These are phyloP conservation scores for Erodium moschatum DNA, from an alignment of 441 rosid species.

Conservation along the genomic window DNA sequence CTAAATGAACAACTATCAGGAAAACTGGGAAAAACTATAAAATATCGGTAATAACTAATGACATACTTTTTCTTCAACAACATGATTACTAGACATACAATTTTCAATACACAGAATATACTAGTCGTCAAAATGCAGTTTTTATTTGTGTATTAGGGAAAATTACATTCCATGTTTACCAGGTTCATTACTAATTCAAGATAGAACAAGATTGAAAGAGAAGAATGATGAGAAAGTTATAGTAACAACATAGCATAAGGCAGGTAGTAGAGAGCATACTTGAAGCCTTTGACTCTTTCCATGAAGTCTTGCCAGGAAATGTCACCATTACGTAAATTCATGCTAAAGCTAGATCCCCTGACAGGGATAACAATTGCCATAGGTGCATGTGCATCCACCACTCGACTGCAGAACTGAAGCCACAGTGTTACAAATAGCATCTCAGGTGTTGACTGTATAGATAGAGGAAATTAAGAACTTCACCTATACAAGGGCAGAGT, in stretches of 20 bases:
- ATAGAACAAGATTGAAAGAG: background rate
- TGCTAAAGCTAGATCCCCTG: constrained; percentile 37
- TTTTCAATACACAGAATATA: background rate
- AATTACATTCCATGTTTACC: background rate
- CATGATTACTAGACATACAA: background rate
- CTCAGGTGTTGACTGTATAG: constrained; percentile 6
- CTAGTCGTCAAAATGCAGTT: background rate
- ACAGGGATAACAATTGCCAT: constrained; percentile 63
- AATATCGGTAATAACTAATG: background rate
- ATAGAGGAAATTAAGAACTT: constrained; percentile 24
- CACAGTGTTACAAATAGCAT: constrained; percentile 25
- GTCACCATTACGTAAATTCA: constrained; percentile 62
- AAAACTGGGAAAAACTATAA: background rate
- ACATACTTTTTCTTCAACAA: background rate
- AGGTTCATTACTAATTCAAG: background rate
- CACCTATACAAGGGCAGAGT: constrained; percentile 81
- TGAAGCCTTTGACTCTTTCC: constrained; percentile 41
- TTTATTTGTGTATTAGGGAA: background rate
- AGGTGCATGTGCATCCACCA: constrained; percentile 78
- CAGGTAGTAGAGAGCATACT: constrained; percentile 29
- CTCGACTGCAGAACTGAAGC: constrained; percentile 60
- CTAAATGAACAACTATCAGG: background rate
- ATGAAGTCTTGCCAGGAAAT: constrained; percentile 68
- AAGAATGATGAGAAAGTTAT: too few relatives aligned
- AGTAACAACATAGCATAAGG: constrained; percentile 11